Evolutionary conservation across 169 alveolate species (phyloP), one percentile per base, ranked within the genome.

Genomic region (Theileria orientalis): DNA sequence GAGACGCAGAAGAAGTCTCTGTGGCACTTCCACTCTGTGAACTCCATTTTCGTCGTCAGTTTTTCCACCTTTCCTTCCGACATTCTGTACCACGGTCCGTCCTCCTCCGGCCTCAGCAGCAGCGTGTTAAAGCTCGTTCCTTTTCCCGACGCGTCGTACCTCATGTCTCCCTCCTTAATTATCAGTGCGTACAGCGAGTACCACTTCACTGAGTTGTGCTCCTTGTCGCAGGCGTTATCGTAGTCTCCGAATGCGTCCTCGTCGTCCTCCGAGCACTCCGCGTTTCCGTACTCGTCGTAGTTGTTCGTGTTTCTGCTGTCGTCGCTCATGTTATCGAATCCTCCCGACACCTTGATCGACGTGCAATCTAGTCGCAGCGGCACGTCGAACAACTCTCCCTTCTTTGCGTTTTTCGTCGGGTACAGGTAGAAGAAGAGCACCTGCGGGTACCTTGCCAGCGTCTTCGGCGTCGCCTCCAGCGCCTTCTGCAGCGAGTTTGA

Each of bases 1-100:
- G 93, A 92, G 16, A 95, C 91, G 57, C 97, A 92, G 85, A 91
- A 94, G 86, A 94, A 94, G 57, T 93, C 96, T 27, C 94, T 83
- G 72, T 94, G 96, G 69, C 95, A 94, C 76, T 92, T 94, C 97
- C 97, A 94, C 80, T 94, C 97, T 11, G 95, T 90, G 83, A 94
- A 94, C 61, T 92, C 96, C 63, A 85, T 88, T 42, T 83, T 76
- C 41, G 94, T 90, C 35, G 62, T 33, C 41, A 94, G 84, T 63
- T 91, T 83, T 46, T 91, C 95, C 44, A 92, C 92, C 42, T 94
- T 72, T 37, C 94, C 95, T 35, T 90, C 95, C 37, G 90, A 80
- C 11, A 92, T 87, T 49, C 95, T 80, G 64, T 87, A 92, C 97
- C 97, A 94, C 0, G 97, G 94, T 8, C 97, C 97, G 71, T 92